These are phyloP conservation scores for Lagenaria siceraria DNA, from an alignment of 306 rosid species.

Conservation along the genomic window DNA sequence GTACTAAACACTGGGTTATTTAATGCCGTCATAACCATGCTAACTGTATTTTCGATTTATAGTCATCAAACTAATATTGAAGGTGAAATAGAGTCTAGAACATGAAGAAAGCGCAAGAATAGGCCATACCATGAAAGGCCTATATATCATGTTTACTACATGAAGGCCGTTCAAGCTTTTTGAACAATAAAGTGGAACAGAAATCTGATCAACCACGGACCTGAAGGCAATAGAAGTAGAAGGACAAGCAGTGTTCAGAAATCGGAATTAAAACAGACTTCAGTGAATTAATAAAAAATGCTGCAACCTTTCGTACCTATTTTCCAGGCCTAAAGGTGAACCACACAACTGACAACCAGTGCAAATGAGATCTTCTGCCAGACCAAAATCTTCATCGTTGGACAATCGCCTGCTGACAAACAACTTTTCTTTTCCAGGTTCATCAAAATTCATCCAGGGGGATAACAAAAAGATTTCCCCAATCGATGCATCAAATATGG, in stretches of 20 bases:
- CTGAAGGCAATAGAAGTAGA: slow-evolving; percentile 12
- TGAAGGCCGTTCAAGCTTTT: slow-evolving; percentile 53
- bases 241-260: background rate
- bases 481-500: slow-evolving; percentile 40
- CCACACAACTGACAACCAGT: slow-evolving; percentile 79
- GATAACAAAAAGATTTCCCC: slow-evolving; percentile 46
- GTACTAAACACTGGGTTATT: background rate
- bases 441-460: slow-evolving; percentile 7
- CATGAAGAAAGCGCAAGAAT: background rate
- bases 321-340: slow-evolving; percentile 45
- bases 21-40: background rate
- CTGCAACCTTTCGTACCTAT: slow-evolving; percentile 9
- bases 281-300: background rate
- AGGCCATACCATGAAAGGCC: slow-evolving; percentile 65
- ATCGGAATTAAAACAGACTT: background rate
- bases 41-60: background rate
- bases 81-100: background rate
- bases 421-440: slow-evolving; percentile 37
- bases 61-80: background rate
- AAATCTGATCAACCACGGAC: slow-evolving; percentile 19
- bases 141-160: slow-evolving; percentile 44
- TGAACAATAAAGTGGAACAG: slow-evolving; percentile 39
- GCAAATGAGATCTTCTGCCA: slow-evolving; percentile 54
- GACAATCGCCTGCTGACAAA: slow-evolving; percentile 43
- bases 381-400: slow-evolving; percentile 23